Evolutionary conservation across 768 basidiomycete species (phyloP).

Genomic region (Tricholoma saponaceum): DNA sequence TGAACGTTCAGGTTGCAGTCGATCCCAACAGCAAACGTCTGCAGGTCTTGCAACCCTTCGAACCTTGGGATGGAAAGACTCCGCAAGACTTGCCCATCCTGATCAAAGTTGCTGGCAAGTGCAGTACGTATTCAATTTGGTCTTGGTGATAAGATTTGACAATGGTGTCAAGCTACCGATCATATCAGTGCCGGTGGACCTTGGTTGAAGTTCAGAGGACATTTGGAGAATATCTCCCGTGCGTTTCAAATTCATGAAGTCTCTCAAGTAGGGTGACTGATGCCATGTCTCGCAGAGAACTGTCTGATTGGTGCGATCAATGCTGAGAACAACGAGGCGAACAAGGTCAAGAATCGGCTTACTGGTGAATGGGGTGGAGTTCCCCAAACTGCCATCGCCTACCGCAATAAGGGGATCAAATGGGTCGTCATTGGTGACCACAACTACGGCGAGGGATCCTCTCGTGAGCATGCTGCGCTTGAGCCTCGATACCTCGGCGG

Average conservation of each 20-base stretch:
- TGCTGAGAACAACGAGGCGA: slow-evolving; percentile 91
- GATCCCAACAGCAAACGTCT: slow-evolving; percentile 83
- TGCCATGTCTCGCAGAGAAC: slow-evolving; percentile 57
- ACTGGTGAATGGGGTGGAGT: slow-evolving; percentile 86
- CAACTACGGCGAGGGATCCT: slow-evolving; percentile 98
- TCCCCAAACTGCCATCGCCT: slow-evolving; percentile 80
- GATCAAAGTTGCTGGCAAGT: slow-evolving; percentile 99
- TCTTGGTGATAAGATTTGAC: slow-evolving; percentile 3
- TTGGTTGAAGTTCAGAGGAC: slow-evolving; percentile 99
- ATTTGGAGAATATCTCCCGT: slow-evolving; percentile 97
- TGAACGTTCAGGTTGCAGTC: slow-evolving; percentile 82
- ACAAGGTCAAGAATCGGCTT: slow-evolving; percentile 88
- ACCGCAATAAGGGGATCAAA: slow-evolving; percentile 86
- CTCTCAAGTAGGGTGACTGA: background rate
- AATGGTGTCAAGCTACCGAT: slow-evolving; percentile 59
- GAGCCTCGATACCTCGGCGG: slow-evolving; percentile 96
- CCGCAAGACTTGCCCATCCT: slow-evolving; percentile 85
- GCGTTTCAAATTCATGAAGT: slow-evolving; percentile 23
- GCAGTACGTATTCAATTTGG: slow-evolving; percentile 58
- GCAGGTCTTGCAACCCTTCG: slow-evolving; percentile 86
- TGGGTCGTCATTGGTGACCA: slow-evolving; percentile 97
- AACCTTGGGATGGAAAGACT: slow-evolving; percentile 91
- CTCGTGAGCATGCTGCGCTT: slow-evolving; percentile 95
- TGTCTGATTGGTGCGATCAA: slow-evolving; percentile 98
- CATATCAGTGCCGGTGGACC: slow-evolving; percentile 98